Percentiles rank a stretch among this genome's conserved stretches.
Conservation (phyloP, 345 rosid genomes). For the Ricinus communis region DNA sequence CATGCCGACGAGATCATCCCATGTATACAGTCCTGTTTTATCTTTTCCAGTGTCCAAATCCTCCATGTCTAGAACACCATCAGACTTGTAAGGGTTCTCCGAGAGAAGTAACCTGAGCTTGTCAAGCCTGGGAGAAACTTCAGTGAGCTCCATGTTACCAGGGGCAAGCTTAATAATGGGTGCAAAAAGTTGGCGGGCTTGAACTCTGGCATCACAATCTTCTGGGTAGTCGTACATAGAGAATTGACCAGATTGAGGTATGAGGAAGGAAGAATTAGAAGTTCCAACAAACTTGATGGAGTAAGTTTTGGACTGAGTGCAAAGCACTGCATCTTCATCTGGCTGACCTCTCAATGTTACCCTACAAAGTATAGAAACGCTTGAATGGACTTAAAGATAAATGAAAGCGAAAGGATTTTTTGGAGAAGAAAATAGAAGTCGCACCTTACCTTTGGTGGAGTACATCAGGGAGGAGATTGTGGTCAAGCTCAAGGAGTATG, state of each 20-base stretch:
- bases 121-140: constrained; percentile 86
- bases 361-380: constrained; percentile 29
- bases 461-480: constrained; percentile 61
- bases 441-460: constrained; percentile 54
- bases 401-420: no score
- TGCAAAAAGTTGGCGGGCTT: constrained; percentile 30
- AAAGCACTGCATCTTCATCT: constrained; percentile 88
- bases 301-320: constrained; percentile 80
- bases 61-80: constrained; percentile 42
- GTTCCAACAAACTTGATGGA: constrained; percentile 78
- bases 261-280: constrained; percentile 74
- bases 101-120: constrained; percentile 65
- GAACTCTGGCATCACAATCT: constrained; percentile 26
- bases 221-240: constrained; percentile 18
- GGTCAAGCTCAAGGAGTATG: constrained; percentile 73
- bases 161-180: constrained; percentile 60
- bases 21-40: constrained; percentile 42
- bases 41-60: constrained; percentile 31
- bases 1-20: constrained; percentile 65
- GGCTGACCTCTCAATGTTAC: constrained; percentile 76
- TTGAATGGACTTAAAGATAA: background rate
- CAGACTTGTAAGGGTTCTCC: constrained; percentile 48
- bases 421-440: background rate
- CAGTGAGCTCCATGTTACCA: constrained; percentile 76
- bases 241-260: constrained; percentile 55